These are phyloP conservation scores for Boehmeria nivea DNA, from an alignment of 306 rosid genomes.

Conservation along the genomic window DNA sequence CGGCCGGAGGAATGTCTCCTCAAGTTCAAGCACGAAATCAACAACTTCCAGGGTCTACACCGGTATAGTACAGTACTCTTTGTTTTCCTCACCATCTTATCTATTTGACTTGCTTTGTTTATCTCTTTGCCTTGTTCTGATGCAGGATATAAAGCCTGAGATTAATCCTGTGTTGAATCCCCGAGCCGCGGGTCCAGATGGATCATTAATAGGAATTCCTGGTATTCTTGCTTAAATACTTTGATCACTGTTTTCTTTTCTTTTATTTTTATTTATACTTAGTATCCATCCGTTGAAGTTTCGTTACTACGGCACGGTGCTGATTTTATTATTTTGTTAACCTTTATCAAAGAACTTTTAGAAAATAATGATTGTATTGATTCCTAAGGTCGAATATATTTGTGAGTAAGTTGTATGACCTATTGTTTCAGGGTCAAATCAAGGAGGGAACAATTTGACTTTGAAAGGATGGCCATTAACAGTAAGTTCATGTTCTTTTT, in stretches of 20 bases:
- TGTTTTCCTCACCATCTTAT: constrained; percentile 16
- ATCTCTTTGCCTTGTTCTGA: constrained; percentile 23
- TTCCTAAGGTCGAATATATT: too few relatives aligned
- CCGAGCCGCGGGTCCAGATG: constrained; percentile 87
- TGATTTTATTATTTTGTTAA: constrained; percentile 16
- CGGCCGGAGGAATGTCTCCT: constrained; percentile 86
- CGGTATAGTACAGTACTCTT: constrained; percentile 37
- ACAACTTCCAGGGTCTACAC: constrained; percentile 78
- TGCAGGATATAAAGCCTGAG: constrained; percentile 91
- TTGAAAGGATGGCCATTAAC: constrained; percentile 98
- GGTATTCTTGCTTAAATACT: constrained; percentile 45
- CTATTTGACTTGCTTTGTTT: constrained; percentile 15
- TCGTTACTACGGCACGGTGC: not conserved
- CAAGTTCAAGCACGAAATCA: constrained; percentile 91
- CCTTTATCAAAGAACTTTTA: constrained; percentile 4
- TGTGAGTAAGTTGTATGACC: constrained; percentile 5
- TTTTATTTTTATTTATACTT: constrained; percentile 15
- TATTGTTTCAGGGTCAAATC: constrained; percentile 77
- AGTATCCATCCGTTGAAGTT: too few relatives aligned
- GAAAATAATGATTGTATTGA: constrained; percentile 5
- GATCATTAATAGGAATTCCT: constrained; percentile 78
- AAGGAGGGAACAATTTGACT: constrained; percentile 90
- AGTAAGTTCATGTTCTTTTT: constrained; percentile 37
- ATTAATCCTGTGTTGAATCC: constrained; percentile 83
- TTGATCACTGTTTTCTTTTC: not conserved